These are phyloP conservation scores for Eucalyptus victrix DNA, from an alignment of 345 rosid genomes.

Conservation along the genomic window DNA sequence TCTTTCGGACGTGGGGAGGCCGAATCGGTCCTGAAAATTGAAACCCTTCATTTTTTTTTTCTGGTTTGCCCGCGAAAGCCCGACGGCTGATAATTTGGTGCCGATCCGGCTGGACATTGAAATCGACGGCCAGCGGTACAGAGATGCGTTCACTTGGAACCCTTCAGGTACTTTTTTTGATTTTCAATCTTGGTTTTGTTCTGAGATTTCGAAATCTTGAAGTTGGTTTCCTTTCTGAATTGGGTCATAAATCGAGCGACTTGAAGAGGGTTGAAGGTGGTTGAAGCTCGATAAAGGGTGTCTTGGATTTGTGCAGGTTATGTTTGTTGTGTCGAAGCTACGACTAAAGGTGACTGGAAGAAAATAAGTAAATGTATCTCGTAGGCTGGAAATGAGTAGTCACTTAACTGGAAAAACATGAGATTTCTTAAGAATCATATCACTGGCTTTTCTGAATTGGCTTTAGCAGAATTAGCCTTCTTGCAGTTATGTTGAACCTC, in stretches of 20 bases:
- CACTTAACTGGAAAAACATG: neutral
- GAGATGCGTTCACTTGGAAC: constrained; percentile 96
- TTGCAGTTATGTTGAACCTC: neutral
- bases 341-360: neutral
- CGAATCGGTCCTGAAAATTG: neutral
- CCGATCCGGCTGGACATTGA: constrained; percentile 88
- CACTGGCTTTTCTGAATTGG: neutral
- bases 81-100: constrained; percentile 76
- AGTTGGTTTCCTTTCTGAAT: neutral
- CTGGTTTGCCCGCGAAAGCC: constrained; percentile 20
- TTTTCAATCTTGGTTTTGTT: neutral
- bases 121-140: constrained; percentile 79
- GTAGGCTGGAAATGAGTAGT: neutral
- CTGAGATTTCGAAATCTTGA: neutral
- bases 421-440: neutral
- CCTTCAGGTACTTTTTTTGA: constrained; percentile 43
- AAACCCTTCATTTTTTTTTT: neutral
- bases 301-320: neutral
- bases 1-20: neutral
- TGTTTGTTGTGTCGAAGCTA: neutral
- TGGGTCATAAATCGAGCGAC: neutral
- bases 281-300: neutral
- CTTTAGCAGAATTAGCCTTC: neutral
- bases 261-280: neutral
- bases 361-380: neutral